These are phyloP conservation scores for Geranomyces michiganensis DNA, from an alignment of 192 early-diverging fungal species.

Conservation along the genomic window DNA sequence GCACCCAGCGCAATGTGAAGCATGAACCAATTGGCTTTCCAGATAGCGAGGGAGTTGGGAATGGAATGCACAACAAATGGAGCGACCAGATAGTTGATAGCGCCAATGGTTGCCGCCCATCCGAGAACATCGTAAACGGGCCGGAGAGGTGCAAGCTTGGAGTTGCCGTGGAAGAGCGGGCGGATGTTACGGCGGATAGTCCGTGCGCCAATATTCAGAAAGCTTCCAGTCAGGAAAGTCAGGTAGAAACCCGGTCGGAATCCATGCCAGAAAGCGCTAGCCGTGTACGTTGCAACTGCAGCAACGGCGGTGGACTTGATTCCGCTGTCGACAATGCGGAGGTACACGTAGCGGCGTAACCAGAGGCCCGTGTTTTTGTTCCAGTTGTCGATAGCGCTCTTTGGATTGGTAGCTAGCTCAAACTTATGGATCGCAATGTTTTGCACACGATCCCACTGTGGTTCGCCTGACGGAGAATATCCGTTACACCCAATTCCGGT, in stretches of 20 bases:
- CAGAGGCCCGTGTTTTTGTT: constrained; percentile 88
- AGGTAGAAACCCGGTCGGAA: constrained; percentile 72
- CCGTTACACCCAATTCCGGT: constrained; percentile 86
- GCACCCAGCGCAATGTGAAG: constrained; percentile 60
- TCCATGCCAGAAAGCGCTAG: constrained; percentile 95
- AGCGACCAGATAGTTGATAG: constrained; percentile 69
- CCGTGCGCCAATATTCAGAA: constrained; percentile 60
- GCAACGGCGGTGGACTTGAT: constrained; percentile 60
- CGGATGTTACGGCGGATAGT: constrained; percentile 64
- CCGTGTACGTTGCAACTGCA: constrained; percentile 76
- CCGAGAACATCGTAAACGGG: constrained; percentile 71
- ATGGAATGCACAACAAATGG: constrained; percentile 73
- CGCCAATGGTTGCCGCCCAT: constrained; percentile 65
- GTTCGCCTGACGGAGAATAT: constrained; percentile 53
- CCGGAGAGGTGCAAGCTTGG: constrained; percentile 46
- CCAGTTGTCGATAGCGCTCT: constrained; percentile 80
- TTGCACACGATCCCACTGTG: constrained; percentile 72
- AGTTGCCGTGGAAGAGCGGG: constrained; percentile 55
- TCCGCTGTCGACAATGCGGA: constrained; percentile 59
- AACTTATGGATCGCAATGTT: constrained; percentile 75
- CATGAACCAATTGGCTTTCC: constrained; percentile 65
- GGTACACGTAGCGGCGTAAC: constrained; percentile 86
- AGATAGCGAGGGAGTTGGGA: constrained; percentile 56
- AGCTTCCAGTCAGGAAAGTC: constrained; percentile 66
- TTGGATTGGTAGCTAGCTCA: constrained; percentile 78